Evolutionary conservation across 1,139 yeast genomes (phyloP), one percentile per base, ranked within the genome.

Genomic region (Candida sanyaensis): DNA sequence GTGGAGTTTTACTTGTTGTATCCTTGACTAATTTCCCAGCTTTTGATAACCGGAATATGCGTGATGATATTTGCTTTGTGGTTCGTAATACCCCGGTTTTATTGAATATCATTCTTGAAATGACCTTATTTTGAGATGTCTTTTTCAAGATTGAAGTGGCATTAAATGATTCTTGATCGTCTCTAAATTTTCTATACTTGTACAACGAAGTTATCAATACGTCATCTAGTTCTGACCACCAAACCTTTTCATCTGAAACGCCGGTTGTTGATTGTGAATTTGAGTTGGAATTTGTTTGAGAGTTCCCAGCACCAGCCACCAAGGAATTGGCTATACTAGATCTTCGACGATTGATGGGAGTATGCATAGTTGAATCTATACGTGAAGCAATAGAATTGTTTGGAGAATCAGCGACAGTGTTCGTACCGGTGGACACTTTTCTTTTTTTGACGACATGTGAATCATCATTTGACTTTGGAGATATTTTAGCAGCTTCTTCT

Each of bases 1-100:
- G 51, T 4, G 62, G 59, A 39, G 59, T 55, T 37, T 41, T 46
- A 21, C 26, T 43, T 28, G 30, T 32, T 6, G 34, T 23, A 38
- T 53, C 55, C 45, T 54, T 59, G 26, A 50, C 47, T 28, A 59
- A 39, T 47, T 51, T 53, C 12, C 56, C 57, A 39, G 57, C 51
- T 46, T 62, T 60, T 7, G 65, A 60, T 28, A 68, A 56, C 31
- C 67, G 57, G 40, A 62, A 64, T 24, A 67, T 56, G 43, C 71
- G 60, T 7, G 75, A 66, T 4, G 77, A 70, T 37, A 75, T 69
- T 53, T 75, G 79, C 50, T 73, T 72, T 3, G 77, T 65, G 2
- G 75, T 63, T 46, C 78, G 62, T 43, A 63, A 55, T 1, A 69
- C 55, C 2, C 75, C 75, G 9, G 77, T 66, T 52, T 67, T 71